Evolutionary conservation across 2,329 filamentous ascomycete genomes (phyloP).

Genomic region (Karstenula rhodostoma): DNA sequence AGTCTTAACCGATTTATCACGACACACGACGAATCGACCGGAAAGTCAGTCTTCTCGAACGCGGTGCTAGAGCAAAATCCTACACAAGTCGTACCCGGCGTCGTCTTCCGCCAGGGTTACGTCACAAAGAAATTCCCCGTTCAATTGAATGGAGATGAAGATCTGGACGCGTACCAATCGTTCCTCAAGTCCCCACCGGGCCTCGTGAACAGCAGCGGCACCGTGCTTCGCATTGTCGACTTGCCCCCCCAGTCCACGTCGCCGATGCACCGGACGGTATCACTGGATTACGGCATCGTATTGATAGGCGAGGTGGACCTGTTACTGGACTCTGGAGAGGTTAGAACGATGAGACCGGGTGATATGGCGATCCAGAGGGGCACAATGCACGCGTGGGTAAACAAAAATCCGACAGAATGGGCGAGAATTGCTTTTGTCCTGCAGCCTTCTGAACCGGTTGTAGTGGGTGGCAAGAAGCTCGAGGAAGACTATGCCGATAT

Average conservation of each 20-base stretch:
- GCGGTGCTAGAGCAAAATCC: slow-evolving; percentile 34
- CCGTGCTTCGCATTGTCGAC: slow-evolving; percentile 53
- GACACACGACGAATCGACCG: slow-evolving; percentile 42
- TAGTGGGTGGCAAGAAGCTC: slow-evolving; percentile 33
- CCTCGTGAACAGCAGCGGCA: slow-evolving; percentile 56
- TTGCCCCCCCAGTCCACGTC: slow-evolving; percentile 37
- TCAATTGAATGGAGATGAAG: slow-evolving; percentile 54
- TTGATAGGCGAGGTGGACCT: slow-evolving; percentile 49
- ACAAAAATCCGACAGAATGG: slow-evolving; percentile 37
- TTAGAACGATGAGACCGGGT: slow-evolving; percentile 41
- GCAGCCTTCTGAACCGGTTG: slow-evolving; percentile 38
- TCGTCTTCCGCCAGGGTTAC: slow-evolving; percentile 58
- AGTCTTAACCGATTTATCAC: slow-evolving; percentile 47
- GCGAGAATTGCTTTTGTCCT: slow-evolving; percentile 44
- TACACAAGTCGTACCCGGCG: slow-evolving; percentile 28
- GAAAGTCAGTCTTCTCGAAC: slow-evolving; percentile 45
- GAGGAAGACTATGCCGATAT: slow-evolving; percentile 42
- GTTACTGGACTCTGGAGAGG: slow-evolving; percentile 49
- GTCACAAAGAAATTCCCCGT: slow-evolving; percentile 58
- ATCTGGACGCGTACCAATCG: slow-evolving; percentile 56
- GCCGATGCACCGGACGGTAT: slow-evolving; percentile 51
- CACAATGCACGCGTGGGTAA: slow-evolving; percentile 51
- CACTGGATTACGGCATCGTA: slow-evolving; percentile 50
- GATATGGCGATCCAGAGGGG: slow-evolving; percentile 49
- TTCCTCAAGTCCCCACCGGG: slow-evolving; percentile 58